A percentile compares a stretch with the other conserved stretches of the same genome.
These are phyloP conservation scores for Tricharina praecox DNA, from an alignment of 495 filamentous ascomycete species.

Conservation along the genomic window DNA sequence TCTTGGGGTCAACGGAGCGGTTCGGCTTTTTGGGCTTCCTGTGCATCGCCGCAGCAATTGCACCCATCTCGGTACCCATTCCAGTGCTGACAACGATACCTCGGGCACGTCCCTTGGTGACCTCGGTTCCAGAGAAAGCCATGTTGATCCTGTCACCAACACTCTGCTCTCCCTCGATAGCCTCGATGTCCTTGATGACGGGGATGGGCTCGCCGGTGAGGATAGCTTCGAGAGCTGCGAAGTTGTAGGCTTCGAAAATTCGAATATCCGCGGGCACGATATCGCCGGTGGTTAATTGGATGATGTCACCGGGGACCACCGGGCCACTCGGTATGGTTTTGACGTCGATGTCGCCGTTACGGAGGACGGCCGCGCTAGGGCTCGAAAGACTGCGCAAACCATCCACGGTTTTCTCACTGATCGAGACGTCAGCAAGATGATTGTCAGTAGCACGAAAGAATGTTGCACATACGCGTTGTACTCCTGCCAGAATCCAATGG, in stretches of 20 bases:
- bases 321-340: conserved; percentile 44
- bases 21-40: conserved; percentile 44
- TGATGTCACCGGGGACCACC: conserved; percentile 63
- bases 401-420: conserved; percentile 62
- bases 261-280: conserved; percentile 64
- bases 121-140: conserved; percentile 49
- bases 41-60: conserved; percentile 50
- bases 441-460: no score
- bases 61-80: conserved; percentile 74
- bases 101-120: conserved; percentile 47
- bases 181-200: conserved; percentile 35
- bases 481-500: conserved; percentile 67
- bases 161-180: conserved; percentile 36
- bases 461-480: conserved; percentile 43
- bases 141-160: conserved; percentile 53
- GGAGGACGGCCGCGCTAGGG: conserved; percentile 55
- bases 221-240: conserved; percentile 50
- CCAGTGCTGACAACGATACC: conserved; percentile 54
- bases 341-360: conserved; percentile 42
- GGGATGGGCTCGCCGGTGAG: conserved; percentile 58
- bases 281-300: conserved; percentile 64
- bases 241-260: conserved; percentile 51
- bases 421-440: neutral
- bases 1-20: conserved; percentile 44
- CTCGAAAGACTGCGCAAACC: conserved; percentile 46